A percentile compares a stretch with the other conserved stretches of the same genome.
Evolutionary conservation across 169 alveolate genomes (phyloP).

Genomic region (Sarcocystis neurona): DNA sequence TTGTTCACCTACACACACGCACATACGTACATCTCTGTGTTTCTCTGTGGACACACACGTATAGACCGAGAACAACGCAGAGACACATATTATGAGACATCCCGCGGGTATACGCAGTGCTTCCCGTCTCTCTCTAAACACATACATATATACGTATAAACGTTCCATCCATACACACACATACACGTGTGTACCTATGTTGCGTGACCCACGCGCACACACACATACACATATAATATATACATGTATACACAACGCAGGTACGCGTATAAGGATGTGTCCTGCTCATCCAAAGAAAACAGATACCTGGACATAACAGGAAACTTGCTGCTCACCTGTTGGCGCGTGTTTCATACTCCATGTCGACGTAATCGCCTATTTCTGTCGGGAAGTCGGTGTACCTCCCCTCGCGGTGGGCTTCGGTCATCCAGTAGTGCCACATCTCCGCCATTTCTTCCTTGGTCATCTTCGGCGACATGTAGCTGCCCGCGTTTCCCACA

Average conservation of each 20-base stretch:
- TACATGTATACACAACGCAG: too few relatives aligned
- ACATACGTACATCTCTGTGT: too few relatives aligned
- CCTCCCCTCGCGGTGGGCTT: conserved; percentile 44
- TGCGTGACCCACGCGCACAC: background rate
- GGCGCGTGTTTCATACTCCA: conserved; percentile 23
- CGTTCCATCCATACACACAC: too few relatives aligned
- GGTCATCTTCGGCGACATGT: conserved; percentile 45
- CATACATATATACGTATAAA: background rate
- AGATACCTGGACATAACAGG: conserved; percentile 56
- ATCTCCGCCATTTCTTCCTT: conserved; percentile 36
- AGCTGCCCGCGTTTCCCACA: conserved; percentile 17
- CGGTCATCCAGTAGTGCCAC: conserved; percentile 55
- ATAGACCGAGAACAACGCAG: too few relatives aligned
- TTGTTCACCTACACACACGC: too few relatives aligned
- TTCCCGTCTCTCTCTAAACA: too few relatives aligned
- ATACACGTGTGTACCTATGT: background rate
- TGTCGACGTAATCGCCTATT: conserved; percentile 2
- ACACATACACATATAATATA: background rate
- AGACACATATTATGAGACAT: too few relatives aligned
- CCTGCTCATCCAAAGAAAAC: conserved; percentile 15
- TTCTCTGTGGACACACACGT: too few relatives aligned
- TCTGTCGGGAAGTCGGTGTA: conserved; percentile 37
- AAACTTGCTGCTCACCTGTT: conserved; percentile 37
- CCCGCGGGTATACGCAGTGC: too few relatives aligned
- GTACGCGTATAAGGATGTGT: too few relatives aligned